Percentiles rank a stretch among this genome's conserved stretches.
Evolutionary conservation across 129 eudicot species (phyloP).

Genomic region (Gnaphalium uliginosum): DNA sequence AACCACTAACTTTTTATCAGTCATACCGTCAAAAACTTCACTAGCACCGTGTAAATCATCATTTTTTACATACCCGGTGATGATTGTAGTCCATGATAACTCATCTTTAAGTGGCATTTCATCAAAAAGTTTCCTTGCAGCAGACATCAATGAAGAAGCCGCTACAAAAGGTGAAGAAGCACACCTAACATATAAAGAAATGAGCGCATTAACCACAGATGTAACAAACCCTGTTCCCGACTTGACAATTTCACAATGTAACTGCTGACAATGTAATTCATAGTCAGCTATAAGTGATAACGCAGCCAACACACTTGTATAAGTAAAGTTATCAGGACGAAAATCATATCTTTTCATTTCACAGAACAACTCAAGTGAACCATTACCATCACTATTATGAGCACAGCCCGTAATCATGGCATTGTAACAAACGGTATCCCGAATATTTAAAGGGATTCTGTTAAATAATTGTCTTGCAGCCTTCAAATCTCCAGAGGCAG

Average conservation of each 20-base stretch:
- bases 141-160: slow-evolving; percentile 43
- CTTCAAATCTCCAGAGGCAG: slow-evolving; percentile 47
- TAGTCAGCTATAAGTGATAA: slow-evolving; percentile 58
- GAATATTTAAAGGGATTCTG: slow-evolving; percentile 40
- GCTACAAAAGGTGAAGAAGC: slow-evolving; percentile 53
- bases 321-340: slow-evolving; percentile 65
- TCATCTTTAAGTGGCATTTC: slow-evolving; percentile 65
- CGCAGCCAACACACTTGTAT: slow-evolving; percentile 49
- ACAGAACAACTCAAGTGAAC: slow-evolving; percentile 49
- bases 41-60: slow-evolving; percentile 58
- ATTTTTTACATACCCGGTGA: slow-evolving; percentile 73
- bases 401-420: slow-evolving; percentile 75
- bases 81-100: slow-evolving; percentile 75
- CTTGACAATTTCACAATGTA: slow-evolving; percentile 67
- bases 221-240: slow-evolving; percentile 60
- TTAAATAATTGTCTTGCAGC: slow-evolving; percentile 53
- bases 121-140: slow-evolving; percentile 69
- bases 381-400: slow-evolving; percentile 56
- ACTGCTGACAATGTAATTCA: slow-evolving; percentile 61
- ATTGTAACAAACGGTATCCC: slow-evolving; percentile 66
- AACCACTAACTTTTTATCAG: slow-evolving; percentile 50
- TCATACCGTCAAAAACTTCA: slow-evolving; percentile 58
- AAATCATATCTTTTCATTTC: slow-evolving; percentile 54
- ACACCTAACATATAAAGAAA: slow-evolving; percentile 71
- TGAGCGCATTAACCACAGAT: slow-evolving; percentile 67